phyloP scores from a whole-genome alignment of 805 yeast genomes.

The Sugiyamaella marilandica region DNA sequence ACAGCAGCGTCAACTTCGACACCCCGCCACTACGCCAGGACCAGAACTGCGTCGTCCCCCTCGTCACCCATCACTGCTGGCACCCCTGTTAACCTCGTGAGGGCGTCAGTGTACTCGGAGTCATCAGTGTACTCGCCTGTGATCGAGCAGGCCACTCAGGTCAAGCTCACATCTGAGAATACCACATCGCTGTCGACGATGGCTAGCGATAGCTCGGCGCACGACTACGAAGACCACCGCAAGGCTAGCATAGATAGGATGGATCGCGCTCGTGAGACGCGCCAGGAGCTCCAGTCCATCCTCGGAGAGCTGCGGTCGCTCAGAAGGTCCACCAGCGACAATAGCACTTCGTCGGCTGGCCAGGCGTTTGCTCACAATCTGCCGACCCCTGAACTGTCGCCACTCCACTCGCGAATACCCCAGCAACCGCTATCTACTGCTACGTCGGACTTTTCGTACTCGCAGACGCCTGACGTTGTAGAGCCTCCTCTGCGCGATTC shows the following conservation, averaged over 20 bases:
- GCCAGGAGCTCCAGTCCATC: slow-evolving; percentile 18
- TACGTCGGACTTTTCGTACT: slow-evolving; percentile 1
- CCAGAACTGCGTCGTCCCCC: neutral
- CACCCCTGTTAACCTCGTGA: slow-evolving; percentile 1
- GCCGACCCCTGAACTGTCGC: slow-evolving; percentile 4
- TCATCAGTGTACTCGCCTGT: slow-evolving; percentile 19
- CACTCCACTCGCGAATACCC: neutral
- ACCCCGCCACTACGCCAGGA: neutral
- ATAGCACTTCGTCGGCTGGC: neutral
- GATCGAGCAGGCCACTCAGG: slow-evolving; percentile 20
- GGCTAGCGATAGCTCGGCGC: neutral
- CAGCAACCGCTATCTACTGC: neutral
- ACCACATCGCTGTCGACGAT: neutral
- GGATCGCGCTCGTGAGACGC: slow-evolving; percentile 16
- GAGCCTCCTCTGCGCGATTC: neutral
- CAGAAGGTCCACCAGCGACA: slow-evolving; percentile 15
- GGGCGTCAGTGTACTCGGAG: slow-evolving; percentile 18
- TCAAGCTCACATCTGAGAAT: slow-evolving; percentile 12
- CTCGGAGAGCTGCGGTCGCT: slow-evolving; percentile 16
- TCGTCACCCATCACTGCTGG: neutral
- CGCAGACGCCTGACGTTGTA: neutral
- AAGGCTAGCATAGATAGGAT: slow-evolving; percentile 5
- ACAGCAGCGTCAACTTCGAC: neutral
- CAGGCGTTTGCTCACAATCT: neutral
- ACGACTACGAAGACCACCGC: neutral